phyloP scores from a whole-genome alignment of 768 basidiomycete species.

The Lanmaoa pseudosensibilis region DNA sequence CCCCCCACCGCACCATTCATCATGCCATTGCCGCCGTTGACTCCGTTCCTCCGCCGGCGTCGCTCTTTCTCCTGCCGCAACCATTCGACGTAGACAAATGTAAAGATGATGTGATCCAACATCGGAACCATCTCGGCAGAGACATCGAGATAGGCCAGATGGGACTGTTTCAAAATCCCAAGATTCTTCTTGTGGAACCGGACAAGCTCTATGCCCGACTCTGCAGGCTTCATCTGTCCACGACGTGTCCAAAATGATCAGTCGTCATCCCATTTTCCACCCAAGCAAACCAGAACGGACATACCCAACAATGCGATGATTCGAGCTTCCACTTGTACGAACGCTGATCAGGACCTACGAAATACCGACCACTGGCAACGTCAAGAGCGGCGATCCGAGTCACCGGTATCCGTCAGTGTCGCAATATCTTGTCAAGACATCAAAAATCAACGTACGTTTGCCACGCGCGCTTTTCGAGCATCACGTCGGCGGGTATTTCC shows the following conservation, averaged over 20 bases:
- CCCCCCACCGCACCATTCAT: neutral
- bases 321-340: conserved; percentile 36
- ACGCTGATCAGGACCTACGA: conserved; percentile 31
- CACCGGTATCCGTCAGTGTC: neutral
- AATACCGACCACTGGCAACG: conserved; percentile 30
- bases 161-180: conserved; percentile 17
- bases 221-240: conserved; percentile 19
- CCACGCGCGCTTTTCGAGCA: conserved; percentile 19
- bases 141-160: conserved; percentile 27
- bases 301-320: conserved; percentile 26
- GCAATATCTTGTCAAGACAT: neutral
- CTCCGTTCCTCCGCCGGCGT: no score
- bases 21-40: no score
- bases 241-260: neutral
- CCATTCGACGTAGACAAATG: conserved; percentile 25
- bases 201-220: conserved; percentile 18
- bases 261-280: neutral
- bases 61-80: conserved; percentile 12
- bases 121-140: conserved; percentile 16
- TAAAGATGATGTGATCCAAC: conserved; percentile 29
- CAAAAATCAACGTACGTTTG: conserved; percentile 13
- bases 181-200: conserved; percentile 27
- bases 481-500: conserved; percentile 1
- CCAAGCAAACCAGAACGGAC: neutral
- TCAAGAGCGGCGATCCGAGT: neutral